Evolutionary conservation across 2,329 filamentous ascomycete species (phyloP), one percentile per base, ranked within the genome.

Genomic region (Phialemonium atrogriseum): DNA sequence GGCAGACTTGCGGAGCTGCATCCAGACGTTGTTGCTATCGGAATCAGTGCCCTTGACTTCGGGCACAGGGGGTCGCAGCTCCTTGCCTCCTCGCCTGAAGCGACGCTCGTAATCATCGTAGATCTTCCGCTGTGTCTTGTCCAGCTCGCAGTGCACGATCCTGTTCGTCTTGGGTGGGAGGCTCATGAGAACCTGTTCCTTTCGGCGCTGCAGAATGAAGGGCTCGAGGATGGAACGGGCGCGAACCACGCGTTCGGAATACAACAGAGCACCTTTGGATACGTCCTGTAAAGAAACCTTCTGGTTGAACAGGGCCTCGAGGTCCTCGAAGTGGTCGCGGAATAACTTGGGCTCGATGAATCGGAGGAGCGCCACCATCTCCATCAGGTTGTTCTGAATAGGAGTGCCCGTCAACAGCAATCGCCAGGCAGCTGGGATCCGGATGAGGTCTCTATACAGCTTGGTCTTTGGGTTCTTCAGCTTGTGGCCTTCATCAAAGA

Each of bases 401-500:
- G 91, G 91, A 1, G 91, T 98, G 24, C 91, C 91, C 17, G 80
- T 85, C 16, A 98, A 71, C 4, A 98, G 68, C 30, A 98, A 72
- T 39, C 87, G 79, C 69, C 91, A 95, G n/a, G 75, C 63, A 0
- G 86, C 80, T 0, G 72, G 73, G 33, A 98, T 87, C 21, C 74
- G 71, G 48, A 84, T 77, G 32, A 96, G 66, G 38, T 84, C 80
- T 47, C 77, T 73, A 55, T 95, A 95, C 5, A 85, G 70, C 32
- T 84, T 77, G 0, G 88, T 93, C 27, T 79, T 77, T 3, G 80
- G 79, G 51, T 94, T 96, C 60, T 94, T 94, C 54, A 98, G 64
- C 49, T 85, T 79, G 57, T 98, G 91, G 0, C 89, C 91, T 58
- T 98, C 91, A 50, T 98, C 91, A 48, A 87, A 98, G 9, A 98